Evolutionary conservation across 768 basidiomycete species (phyloP), one percentile per base, ranked within the genome.

Genomic region (Mycena venus): DNA sequence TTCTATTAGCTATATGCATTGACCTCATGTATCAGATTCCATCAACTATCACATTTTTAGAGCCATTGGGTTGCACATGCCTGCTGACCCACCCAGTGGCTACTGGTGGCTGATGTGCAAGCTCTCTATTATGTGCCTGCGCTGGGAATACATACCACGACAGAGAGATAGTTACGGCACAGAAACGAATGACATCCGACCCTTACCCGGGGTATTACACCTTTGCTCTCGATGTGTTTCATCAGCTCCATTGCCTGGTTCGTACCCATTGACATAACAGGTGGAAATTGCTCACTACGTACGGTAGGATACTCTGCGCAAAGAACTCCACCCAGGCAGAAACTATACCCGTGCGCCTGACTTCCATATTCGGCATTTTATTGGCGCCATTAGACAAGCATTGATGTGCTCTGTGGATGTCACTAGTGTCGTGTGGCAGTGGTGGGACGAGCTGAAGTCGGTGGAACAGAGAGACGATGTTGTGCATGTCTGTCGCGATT

Each of bases 161-260:
- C 19, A 49, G 6, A 38, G 5, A 38, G 47, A 49, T 21, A 49
- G 47, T n/a, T 49, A 21, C 47, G 47, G 21, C 21, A 21, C 21
- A 49, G 47, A 21, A n/a, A n/a, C 6, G 47, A 23, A 49, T 49
- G 47, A 49, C 21, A 49, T 49, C 47, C n/a, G 77, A 77, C 19
- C 78, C 76, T 6, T 78, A 81, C 32, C 36, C 79, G 49, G 77
- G 77, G 12, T 70, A 81, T 49, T 81, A 81, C 58, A 76, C 80
- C 10, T 68, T 79, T 11, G 65, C 75, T 14, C 77, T 81, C 14
- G 79, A 80, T 29, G 79, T 82, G 5, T 82, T 80, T 70, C 82
- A 82, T 55, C 78, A 81, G 55, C 74, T 82, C 10, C 82, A 82
- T 72, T 83, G 82, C 64, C 53, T 82, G 67, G 82, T 83, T 29